A percentile compares a stretch with the other conserved stretches of the same genome.
phyloP scores from a whole-genome alignment of 805 yeast species.

The Nakazawaea ishiwadae region DNA sequence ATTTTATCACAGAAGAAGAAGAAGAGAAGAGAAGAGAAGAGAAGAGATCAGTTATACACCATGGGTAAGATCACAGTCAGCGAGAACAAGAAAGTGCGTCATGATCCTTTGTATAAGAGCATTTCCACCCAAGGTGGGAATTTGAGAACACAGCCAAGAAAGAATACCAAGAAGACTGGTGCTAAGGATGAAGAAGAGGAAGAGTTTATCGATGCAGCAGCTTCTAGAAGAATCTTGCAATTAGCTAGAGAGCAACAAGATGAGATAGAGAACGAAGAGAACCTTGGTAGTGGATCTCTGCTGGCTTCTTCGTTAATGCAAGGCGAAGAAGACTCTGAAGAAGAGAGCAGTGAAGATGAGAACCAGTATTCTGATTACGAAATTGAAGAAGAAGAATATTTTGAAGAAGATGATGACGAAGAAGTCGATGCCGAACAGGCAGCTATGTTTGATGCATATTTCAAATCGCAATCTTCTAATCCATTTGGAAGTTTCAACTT shows the following conservation, averaged over 20 bases:
- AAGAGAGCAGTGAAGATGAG: conserved; percentile 25
- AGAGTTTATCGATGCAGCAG: conserved; percentile 69
- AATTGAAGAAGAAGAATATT: conserved; percentile 35
- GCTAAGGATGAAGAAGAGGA: conserved; percentile 48
- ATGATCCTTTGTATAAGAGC: conserved; percentile 77
- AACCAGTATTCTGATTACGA: conserved; percentile 24
- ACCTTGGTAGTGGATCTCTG: too few species aligned
- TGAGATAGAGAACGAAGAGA: conserved; percentile 73
- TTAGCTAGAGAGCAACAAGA: conserved; percentile 92
- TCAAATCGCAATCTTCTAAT: conserved; percentile 30
- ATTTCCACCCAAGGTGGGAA: conserved; percentile 72
- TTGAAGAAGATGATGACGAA: conserved; percentile 52
- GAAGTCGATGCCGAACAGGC: conserved; percentile 78
- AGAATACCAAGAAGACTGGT: conserved; percentile 19
- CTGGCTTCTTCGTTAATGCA: too few species aligned
- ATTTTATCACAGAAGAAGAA: not conserved
- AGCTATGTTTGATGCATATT: conserved; percentile 75
- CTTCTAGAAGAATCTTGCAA: conserved; percentile 81
- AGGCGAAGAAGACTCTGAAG: too few species aligned
- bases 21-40: not conserved
- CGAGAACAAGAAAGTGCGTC: conserved; percentile 58
- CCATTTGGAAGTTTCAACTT: conserved; percentile 53
- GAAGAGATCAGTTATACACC: conserved; percentile 20
- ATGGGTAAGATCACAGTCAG: conserved; percentile 67
- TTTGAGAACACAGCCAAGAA: conserved; percentile 41